phyloP scores from a whole-genome alignment of 768 basidiomycete genomes.

The Boletus tomentosulus region DNA sequence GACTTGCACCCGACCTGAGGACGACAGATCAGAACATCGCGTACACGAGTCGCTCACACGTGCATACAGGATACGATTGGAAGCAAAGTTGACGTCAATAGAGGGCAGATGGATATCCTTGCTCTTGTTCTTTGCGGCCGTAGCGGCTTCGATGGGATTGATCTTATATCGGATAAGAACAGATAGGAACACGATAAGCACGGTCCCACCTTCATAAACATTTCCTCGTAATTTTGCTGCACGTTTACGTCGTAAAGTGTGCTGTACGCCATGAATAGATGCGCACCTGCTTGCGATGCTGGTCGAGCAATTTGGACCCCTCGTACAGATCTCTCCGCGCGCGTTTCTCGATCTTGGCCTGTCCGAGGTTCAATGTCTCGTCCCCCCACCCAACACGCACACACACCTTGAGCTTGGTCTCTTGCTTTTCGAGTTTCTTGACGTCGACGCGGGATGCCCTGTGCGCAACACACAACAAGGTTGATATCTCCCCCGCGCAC shows the following conservation, averaged over 20 bases:
- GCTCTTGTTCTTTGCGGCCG: conserved; percentile 85
- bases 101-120: conserved; percentile 94
- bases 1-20: conserved; percentile 71
- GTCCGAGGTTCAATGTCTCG: background rate
- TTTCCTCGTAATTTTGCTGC: conserved; percentile 97
- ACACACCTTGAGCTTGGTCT: conserved; percentile 84
- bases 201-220: conserved; percentile 91
- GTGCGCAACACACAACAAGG: conserved; percentile 12
- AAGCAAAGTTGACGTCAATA: conserved; percentile 95
- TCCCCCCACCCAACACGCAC: background rate
- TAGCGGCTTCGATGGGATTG: conserved; percentile 84
- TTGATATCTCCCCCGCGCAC: background rate
- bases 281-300: conserved; percentile 81
- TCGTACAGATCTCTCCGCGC: conserved; percentile 87
- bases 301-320: conserved; percentile 91
- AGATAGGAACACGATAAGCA: background rate
- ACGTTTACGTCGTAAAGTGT: background rate
- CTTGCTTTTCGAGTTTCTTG: conserved; percentile 94
- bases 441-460: conserved; percentile 88
- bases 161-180: conserved; percentile 43
- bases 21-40: too few species aligned
- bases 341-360: conserved; percentile 99
- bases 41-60: background rate
- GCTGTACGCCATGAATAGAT: background rate
- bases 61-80: conserved; percentile 83